Conservation (phyloP, 495 filamentous ascomycete genomes). For the Viridothelium virens region DNA sequence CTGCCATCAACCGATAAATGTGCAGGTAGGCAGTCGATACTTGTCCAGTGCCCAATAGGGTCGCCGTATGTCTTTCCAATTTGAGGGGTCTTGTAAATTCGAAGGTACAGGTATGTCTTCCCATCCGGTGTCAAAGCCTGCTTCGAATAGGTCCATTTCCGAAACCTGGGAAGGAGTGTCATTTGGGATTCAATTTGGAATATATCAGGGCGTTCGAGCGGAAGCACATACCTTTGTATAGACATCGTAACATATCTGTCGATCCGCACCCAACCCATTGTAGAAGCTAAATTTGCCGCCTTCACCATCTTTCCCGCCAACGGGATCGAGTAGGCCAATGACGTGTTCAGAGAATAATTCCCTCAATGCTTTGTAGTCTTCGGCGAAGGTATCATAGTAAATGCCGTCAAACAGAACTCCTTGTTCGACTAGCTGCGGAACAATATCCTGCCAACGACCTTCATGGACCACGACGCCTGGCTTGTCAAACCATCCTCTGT, state of each 20-base stretch:
- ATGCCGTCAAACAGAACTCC: slow-evolving; percentile 78
- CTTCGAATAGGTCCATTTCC: slow-evolving; percentile 86
- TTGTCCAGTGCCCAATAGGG: slow-evolving; percentile 80
- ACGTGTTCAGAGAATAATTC: slow-evolving; percentile 85
- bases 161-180: slow-evolving; percentile 45
- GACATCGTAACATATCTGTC: slow-evolving; percentile 88
- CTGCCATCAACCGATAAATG: slow-evolving; percentile 28
- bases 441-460: slow-evolving; percentile 78
- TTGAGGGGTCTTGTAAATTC: slow-evolving; percentile 45
- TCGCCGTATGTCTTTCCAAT: slow-evolving; percentile 80
- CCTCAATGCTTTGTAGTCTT: slow-evolving; percentile 76
- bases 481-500: slow-evolving; percentile 56
- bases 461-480: slow-evolving; percentile 57
- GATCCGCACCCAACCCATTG: slow-evolving; percentile 89
- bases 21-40: slow-evolving; percentile 58
- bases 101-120: slow-evolving; percentile 62
- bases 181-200: background rate
- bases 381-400: slow-evolving; percentile 97
- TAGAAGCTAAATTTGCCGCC: slow-evolving; percentile 78
- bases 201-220: background rate
- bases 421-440: slow-evolving; percentile 60
- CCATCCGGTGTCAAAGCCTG: slow-evolving; percentile 86
- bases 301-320: slow-evolving; percentile 34
- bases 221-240: slow-evolving; percentile 56
- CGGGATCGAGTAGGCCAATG: slow-evolving; percentile 61